A percentile compares a stretch with the other conserved stretches of the same genome.
phyloP scores from a whole-genome alignment of 2,329 filamentous ascomycete genomes.

The Stachybotrys chartarum region DNA sequence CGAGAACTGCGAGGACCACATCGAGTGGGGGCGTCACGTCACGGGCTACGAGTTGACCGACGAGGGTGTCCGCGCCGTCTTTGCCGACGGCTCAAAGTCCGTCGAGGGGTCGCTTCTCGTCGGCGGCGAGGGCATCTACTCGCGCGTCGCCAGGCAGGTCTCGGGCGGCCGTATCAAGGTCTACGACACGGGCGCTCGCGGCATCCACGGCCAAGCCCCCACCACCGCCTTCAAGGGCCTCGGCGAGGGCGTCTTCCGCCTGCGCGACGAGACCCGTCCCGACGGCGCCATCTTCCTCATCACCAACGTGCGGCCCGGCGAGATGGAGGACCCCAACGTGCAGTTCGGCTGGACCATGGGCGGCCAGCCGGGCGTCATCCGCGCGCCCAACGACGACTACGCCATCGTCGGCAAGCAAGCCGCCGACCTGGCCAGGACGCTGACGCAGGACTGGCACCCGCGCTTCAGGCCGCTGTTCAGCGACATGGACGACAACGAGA shows the following conservation, averaged over 20 bases:
- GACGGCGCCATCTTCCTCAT: constrained; percentile 47
- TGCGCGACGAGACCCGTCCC: constrained; percentile 39
- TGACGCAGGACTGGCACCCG: constrained; percentile 49
- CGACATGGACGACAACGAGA: constrained; percentile 46
- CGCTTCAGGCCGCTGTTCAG: constrained; percentile 50
- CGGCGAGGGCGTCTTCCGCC: constrained; percentile 56
- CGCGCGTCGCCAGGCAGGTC: constrained; percentile 51
- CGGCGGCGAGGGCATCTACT: constrained; percentile 57
- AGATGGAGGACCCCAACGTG: constrained; percentile 50
- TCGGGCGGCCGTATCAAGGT: constrained; percentile 51
- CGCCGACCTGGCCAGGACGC: constrained; percentile 47
- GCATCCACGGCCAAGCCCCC: constrained; percentile 59
- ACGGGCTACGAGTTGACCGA: constrained; percentile 50
- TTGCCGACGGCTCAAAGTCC: constrained; percentile 52
- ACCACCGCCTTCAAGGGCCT: constrained; percentile 53
- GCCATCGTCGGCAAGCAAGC: constrained; percentile 48
- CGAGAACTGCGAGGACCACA: constrained; percentile 43
- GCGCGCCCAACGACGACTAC: constrained; percentile 52
- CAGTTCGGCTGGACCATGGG: constrained; percentile 59
- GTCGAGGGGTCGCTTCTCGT: constrained; percentile 52
- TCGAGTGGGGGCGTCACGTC: constrained; percentile 50
- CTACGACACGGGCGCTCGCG: constrained; percentile 55
- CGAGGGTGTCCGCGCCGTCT: constrained; percentile 48
- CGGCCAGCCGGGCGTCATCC: constrained; percentile 49
- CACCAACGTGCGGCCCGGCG: constrained; percentile 54